A percentile compares a stretch with the other conserved stretches of the same genome.
Conservation (phyloP, 371 early-diverging fungal genomes). For the Batkoa obscura region DNA sequence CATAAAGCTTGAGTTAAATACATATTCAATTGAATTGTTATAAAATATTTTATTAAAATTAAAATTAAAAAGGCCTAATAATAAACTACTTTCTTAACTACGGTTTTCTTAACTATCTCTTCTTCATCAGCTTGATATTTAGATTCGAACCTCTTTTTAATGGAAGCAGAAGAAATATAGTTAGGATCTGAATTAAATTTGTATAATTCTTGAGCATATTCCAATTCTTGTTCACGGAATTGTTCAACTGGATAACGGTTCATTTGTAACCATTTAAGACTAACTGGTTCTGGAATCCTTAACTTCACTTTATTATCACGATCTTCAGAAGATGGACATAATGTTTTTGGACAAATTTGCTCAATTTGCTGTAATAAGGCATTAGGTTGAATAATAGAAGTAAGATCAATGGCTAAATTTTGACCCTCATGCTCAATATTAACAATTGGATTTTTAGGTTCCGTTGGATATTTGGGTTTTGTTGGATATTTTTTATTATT, state of each 20-base stretch:
- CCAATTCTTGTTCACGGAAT: not conserved
- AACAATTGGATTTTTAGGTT: not conserved
- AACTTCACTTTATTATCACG: not conserved
- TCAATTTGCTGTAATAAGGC: not conserved
- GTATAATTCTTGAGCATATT: not conserved
- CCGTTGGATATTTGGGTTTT: no score
- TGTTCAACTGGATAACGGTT: not conserved
- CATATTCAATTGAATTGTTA: no score
- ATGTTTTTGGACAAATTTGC: not conserved
- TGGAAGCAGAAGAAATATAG: not conserved
- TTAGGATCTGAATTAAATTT: not conserved
- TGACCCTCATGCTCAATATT: not conserved
- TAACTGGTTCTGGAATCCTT: not conserved
- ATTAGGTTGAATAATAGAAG: not conserved
- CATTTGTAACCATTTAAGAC: not conserved
- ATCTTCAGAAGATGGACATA: not conserved
- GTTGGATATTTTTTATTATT: no score
- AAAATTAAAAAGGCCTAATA: no score
- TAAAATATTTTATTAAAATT: no score
- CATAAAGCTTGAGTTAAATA: no score
- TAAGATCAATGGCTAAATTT: not conserved
- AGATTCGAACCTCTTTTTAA: not conserved
- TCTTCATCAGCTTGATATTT: no score
- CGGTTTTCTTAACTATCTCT: no score
- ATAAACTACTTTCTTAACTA: no score